Base-by-base conservation (phyloP, 257 asterid genomes). In the Penstemon newberryi region DNA sequence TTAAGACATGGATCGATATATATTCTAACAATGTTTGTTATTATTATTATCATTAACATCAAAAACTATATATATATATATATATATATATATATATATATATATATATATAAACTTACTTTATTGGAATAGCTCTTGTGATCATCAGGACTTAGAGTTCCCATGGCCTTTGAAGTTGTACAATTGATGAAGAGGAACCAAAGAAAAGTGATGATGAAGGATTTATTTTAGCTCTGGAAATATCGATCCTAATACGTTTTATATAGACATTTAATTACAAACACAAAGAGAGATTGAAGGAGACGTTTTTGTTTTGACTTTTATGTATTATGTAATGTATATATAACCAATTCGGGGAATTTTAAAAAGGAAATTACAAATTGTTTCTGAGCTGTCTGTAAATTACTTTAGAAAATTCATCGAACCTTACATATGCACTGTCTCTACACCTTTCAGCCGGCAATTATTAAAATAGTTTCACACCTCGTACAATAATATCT, bases 241-340 rank as follows among this genome's bases (percentile, higher is more conserved):
- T 62, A 54, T 53, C 47, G 40, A 63, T 53, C 36, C 44, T 7
- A 1, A 25, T 59, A 2, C 49, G 18, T 51, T 40, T 41, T 51
- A n/a, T 66, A 58, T 33, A 71, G 10, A 54, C 8, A 61, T 40
- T 25, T 25, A 25, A 25, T 25, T 25, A 25, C 33, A 25, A 25
- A 25, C 33, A 25, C 33, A 57, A 19, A 50, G 47, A 69, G 65
- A 57, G 41, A 5, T 49, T 43, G 79, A 73, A 39, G 36, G 46
- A 8, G 71, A 77, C 75, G 78, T 73, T 67, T 77, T 72, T 69
- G 69, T 67, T 77, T 15, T 68, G 75, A 77, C 81, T 75, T 71
- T 40, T 18, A 5, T 4, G 54, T 12, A 49, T 12, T 15, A 3
- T 10, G 8, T 10, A n/a, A 7, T 47, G 12, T 47, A 47, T 47